These are phyloP conservation scores for Verticillium tricorpus DNA, from an alignment of 2,329 filamentous ascomycete species.

Conservation along the genomic window DNA sequence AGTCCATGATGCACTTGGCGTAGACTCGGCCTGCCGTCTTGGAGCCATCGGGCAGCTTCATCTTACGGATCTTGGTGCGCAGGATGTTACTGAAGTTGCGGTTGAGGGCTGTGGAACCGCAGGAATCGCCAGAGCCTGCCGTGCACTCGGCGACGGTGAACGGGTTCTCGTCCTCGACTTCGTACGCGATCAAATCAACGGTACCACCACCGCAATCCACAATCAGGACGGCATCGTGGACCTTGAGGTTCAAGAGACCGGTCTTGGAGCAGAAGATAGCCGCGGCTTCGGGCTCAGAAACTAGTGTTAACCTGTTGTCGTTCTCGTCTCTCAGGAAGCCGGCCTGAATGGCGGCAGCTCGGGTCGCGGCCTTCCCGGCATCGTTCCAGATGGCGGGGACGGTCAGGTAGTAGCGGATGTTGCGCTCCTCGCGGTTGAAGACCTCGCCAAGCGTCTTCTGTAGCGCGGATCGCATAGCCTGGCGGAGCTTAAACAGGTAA, in stretches of 20 bases:
- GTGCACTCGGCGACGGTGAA: constrained; percentile 98
- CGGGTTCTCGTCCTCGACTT: constrained; percentile 95
- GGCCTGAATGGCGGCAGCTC: constrained; percentile 92
- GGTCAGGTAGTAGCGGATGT: constrained; percentile 95
- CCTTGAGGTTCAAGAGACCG: constrained; percentile 89
- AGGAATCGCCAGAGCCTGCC: constrained; percentile 93
- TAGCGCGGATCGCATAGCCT: constrained; percentile 92
- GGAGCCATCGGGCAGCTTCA: constrained; percentile 96
- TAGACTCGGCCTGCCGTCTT: constrained; percentile 98
- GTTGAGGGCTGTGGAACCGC: constrained; percentile 96
- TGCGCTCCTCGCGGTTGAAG: constrained; percentile 95
- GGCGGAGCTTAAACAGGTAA: constrained; percentile 95
- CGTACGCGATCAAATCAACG: constrained; percentile 97
- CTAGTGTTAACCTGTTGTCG: constrained; percentile 89
- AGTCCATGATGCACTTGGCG: constrained; percentile 99
- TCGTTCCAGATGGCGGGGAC: constrained; percentile 99
- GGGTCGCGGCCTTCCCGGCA: constrained; percentile 92
- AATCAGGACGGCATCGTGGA: constrained; percentile 97
- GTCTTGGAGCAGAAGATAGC: constrained; percentile 98
- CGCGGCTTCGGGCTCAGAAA: constrained; percentile 94
- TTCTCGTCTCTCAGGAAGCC: constrained; percentile 97
- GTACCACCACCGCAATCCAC: constrained; percentile 98
- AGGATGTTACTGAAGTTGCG: constrained; percentile 98
- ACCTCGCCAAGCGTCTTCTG: constrained; percentile 97
- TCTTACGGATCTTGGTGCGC: constrained; percentile 95